These are phyloP conservation scores for Lagenaria siceraria DNA, from an alignment of 306 rosid species.

Conservation along the genomic window DNA sequence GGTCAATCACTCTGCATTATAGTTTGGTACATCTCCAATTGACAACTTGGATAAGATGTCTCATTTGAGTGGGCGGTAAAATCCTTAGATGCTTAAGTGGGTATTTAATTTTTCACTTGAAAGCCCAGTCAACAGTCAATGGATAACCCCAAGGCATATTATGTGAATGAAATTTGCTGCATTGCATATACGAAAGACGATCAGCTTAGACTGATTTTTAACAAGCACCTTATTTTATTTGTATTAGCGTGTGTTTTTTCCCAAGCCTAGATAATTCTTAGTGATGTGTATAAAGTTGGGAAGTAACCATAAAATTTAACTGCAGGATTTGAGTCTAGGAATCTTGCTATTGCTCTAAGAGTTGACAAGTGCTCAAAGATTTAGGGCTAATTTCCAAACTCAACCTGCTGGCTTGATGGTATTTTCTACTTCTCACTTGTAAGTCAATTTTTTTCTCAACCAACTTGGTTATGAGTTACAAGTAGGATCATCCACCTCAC, in stretches of 20 bases:
- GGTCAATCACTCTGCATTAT: not conserved
- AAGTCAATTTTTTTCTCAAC: slow-evolving; percentile 57
- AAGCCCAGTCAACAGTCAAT: not conserved
- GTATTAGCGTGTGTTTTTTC: slow-evolving; percentile 11
- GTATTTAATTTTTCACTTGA: not conserved
- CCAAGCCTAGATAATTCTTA: slow-evolving; percentile 23
- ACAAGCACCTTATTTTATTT: slow-evolving; percentile 23
- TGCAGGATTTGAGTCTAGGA: slow-evolving; percentile 94
- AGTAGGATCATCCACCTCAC: slow-evolving; percentile 37
- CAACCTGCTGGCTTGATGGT: slow-evolving; percentile 60
- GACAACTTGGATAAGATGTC: not conserved
- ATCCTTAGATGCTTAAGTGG: not conserved
- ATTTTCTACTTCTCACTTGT: slow-evolving; percentile 55
- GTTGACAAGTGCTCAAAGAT: slow-evolving; percentile 59
- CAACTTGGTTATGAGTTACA: slow-evolving; percentile 23
- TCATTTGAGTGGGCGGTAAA: not conserved
- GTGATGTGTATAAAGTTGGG: slow-evolving; percentile 35
- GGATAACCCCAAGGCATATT: slow-evolving; percentile 6
- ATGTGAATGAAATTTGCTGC: slow-evolving; percentile 15
- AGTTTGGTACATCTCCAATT: not conserved
- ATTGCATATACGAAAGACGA: not conserved
- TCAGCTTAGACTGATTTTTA: slow-evolving; percentile 15
- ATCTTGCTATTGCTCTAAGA: slow-evolving; percentile 81
- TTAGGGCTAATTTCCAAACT: slow-evolving; percentile 68
- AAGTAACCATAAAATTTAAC: slow-evolving; percentile 55